Conservation (phyloP, 108 stramenopile species). For the Skeletonema grethae region DNA sequence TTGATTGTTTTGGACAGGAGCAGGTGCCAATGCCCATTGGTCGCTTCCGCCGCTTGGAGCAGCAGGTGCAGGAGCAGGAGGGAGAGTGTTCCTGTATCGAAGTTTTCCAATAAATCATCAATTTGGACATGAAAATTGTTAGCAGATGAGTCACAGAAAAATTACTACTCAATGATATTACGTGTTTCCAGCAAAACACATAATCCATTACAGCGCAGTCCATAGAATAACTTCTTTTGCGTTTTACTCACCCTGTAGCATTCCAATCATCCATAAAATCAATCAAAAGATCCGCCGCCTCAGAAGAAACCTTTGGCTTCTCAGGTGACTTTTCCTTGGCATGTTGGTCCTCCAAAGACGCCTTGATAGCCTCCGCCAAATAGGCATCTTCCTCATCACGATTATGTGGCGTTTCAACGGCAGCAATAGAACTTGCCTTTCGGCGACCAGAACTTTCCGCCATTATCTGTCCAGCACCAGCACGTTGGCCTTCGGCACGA, state of each 20-base stretch:
- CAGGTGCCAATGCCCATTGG: slow-evolving; percentile 48
- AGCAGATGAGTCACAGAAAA: neutral
- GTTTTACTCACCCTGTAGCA: slow-evolving; percentile 29
- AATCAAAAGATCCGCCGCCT: slow-evolving; percentile 58
- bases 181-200: neutral
- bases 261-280: slow-evolving; percentile 65
- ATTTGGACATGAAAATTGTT: neutral
- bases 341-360: slow-evolving; percentile 56
- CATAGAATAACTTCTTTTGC: neutral
- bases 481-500: slow-evolving; percentile 14
- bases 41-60: slow-evolving; percentile 22
- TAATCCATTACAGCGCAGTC: neutral
- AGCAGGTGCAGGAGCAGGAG: slow-evolving; percentile 46
- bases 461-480: neutral
- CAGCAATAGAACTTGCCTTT: slow-evolving; percentile 49
- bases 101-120: neutral
- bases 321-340: slow-evolving; percentile 11
- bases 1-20: slow-evolving; percentile 39
- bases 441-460: slow-evolving; percentile 31
- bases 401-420: slow-evolving; percentile 83
- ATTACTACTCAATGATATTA: neutral
- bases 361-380: slow-evolving; percentile 82
- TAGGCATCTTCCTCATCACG: slow-evolving; percentile 88
- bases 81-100: slow-evolving; percentile 22
- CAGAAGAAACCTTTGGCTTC: slow-evolving; percentile 36